These are phyloP conservation scores for Metarhizium album DNA, from an alignment of 2,329 filamentous ascomycete genomes.

Conservation along the genomic window DNA sequence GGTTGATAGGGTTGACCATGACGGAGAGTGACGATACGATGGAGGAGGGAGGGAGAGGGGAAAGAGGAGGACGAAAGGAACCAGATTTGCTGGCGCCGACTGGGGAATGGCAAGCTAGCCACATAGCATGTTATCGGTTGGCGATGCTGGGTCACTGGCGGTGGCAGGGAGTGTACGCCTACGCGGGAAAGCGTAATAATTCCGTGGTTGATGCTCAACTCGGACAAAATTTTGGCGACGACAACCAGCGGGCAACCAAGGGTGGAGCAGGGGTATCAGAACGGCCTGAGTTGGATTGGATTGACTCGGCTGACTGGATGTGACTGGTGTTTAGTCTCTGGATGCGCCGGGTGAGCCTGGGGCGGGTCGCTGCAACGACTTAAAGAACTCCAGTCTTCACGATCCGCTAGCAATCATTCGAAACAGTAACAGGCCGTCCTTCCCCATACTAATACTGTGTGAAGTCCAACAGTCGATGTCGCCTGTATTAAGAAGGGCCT, in stretches of 20 bases:
- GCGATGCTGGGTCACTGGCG: conserved; percentile 1
- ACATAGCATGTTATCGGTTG: conserved; percentile 1
- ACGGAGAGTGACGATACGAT: not conserved
- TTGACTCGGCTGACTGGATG: not conserved
- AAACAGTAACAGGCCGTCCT: not conserved
- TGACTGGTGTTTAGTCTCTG: not conserved
- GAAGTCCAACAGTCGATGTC: not conserved
- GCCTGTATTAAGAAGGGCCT: not conserved
- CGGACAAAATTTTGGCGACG: not conserved
- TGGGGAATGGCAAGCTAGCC: not conserved
- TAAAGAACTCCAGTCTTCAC: not conserved
- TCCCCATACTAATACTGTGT: not conserved
- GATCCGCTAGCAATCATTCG: not conserved
- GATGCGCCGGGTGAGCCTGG: not conserved
- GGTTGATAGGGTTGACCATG: not conserved
- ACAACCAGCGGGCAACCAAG: conserved; percentile 6
- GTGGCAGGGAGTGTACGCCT: not conserved
- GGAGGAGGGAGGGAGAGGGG: too few species aligned
- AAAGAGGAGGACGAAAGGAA: not conserved
- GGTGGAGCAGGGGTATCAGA: conserved; percentile 4
- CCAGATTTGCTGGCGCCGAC: not conserved
- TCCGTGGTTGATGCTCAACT: not conserved
- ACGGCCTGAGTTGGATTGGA: not conserved
- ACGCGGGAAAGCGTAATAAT: not conserved
- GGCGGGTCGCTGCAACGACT: not conserved